Conservation (phyloP, 352 stramenopile genomes). For the Phytopythium oedochilum region DNA sequence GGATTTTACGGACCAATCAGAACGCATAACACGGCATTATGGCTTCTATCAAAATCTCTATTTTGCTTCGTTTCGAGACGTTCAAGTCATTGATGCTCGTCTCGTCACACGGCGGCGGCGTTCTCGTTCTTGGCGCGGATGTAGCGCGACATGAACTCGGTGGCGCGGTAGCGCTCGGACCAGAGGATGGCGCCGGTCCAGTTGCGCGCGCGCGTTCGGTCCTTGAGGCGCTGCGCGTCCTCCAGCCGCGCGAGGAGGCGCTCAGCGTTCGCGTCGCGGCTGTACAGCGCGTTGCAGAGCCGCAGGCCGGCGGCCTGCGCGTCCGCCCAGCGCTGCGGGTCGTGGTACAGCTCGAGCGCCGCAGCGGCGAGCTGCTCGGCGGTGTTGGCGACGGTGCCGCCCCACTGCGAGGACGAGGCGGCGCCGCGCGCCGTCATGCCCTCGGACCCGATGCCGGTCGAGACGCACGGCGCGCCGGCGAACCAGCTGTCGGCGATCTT, state of each 20-base stretch:
- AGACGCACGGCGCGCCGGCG: slow-evolving; percentile 86
- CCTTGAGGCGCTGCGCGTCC: slow-evolving; percentile 23
- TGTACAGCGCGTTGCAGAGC: slow-evolving; percentile 39
- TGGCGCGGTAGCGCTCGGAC: slow-evolving; percentile 78
- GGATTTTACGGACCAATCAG: no score
- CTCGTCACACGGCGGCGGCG: no score
- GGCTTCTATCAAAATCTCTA: no score
- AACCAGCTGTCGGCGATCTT: slow-evolving; percentile 94
- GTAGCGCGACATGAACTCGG: slow-evolving; percentile 83
- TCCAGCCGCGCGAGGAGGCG: slow-evolving; percentile 53
- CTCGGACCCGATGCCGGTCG: slow-evolving; percentile 87
- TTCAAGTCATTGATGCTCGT: no score
- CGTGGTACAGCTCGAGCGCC: slow-evolving; percentile 40
- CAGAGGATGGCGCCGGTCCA: slow-evolving; percentile 80
- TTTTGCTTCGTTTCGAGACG: no score
- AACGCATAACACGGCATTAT: no score
- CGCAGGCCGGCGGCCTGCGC: slow-evolving; percentile 23
- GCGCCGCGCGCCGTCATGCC: slow-evolving; percentile 49
- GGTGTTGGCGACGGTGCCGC: slow-evolving; percentile 44
- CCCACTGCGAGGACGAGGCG: slow-evolving; percentile 40
- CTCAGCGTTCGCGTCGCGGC: slow-evolving; percentile 35
- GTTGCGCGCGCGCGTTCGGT: slow-evolving; percentile 26
- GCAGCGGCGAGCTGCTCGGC: slow-evolving; percentile 32
- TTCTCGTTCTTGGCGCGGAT: slow-evolving; percentile 79
- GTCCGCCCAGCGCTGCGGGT: slow-evolving; percentile 30